Base-by-base conservation (phyloP, 164 flowering plant species). In the Malania oleifera region DNA sequence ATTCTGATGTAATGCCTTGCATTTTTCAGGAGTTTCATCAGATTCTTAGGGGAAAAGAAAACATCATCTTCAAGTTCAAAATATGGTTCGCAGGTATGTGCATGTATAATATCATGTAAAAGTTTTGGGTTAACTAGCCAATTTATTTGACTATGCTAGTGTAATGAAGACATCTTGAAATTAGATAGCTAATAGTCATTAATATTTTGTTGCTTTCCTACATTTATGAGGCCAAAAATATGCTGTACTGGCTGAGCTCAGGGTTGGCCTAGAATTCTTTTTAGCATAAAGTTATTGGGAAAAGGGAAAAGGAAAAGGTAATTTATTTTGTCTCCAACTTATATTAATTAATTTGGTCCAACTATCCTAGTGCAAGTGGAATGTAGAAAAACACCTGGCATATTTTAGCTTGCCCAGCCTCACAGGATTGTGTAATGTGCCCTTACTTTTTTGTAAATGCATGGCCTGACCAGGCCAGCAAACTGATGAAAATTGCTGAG, bases 81-180 rank as follows among this genome's bases (percentile, higher is more conserved):
- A 70, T 81, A 79, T 61, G 87, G 97, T 57, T 93, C 97, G 35
- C 99, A 90, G 97, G 99, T 88, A 77, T 22, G 37, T 46, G 11
- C 20, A 0, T 56, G 17, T 46, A 57, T 40, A 51, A 34, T 12
- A 9, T 49, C 5, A 40, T 27, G 25, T 20, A 3, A 19, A 46
- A 8, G 8, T 31, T 52, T 19, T 18, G 4, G 11, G 38, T 52
- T n/a, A 11, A 31, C 5, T 52, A 18, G 2, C 14, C 9, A 28
- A 52, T 10, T 15, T 52, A 3, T 31, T 8, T 44, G 12, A 5
- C 5, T 44, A 17, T 20, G 4, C 5, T 44, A 44, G 48, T 17
- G 12, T 3, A 18, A 15, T 31, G 1, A 4, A 31, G 55, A 31
- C 7, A 5, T 15, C 55, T 52, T 27, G 12, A 27, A 15, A 27